A percentile compares a stretch with the other conserved stretches of the same genome.
Conservation (phyloP, 1,139 yeast genomes). For the Spencermartinsiella ligniputridi region DNA sequence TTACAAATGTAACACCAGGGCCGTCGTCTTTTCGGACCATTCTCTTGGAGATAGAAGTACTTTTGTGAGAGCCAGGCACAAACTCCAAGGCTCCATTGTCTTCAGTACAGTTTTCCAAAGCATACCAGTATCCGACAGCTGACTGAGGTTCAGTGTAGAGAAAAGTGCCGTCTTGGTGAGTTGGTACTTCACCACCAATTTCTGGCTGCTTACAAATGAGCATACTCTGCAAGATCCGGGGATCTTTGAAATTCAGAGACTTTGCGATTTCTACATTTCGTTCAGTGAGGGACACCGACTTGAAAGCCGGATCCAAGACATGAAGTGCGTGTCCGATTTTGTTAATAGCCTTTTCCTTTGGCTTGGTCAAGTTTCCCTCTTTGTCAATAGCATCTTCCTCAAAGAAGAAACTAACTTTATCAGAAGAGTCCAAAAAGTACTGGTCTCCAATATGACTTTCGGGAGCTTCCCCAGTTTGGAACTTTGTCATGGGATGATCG, state of each 20-base stretch:
- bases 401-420: slow-evolving; percentile 65
- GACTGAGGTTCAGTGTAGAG: slow-evolving; percentile 66
- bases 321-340: slow-evolving; percentile 81
- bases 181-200: slow-evolving; percentile 71
- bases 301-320: slow-evolving; percentile 47
- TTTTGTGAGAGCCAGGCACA: slow-evolving; percentile 70
- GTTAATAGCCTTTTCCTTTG: slow-evolving; percentile 58
- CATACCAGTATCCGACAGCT: slow-evolving; percentile 81
- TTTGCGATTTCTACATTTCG: slow-evolving; percentile 51
- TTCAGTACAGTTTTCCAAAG: slow-evolving; percentile 66
- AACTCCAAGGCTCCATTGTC: slow-evolving; percentile 68
- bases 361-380: slow-evolving; percentile 47
- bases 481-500: slow-evolving; percentile 67
- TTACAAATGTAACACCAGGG: slow-evolving; percentile 53
- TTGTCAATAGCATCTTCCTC: slow-evolving; percentile 61
- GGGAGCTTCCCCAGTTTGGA: slow-evolving; percentile 53
- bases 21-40: slow-evolving; percentile 57
- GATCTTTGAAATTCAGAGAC: slow-evolving; percentile 53
- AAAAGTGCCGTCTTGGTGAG: slow-evolving; percentile 75
- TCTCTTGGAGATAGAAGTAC: slow-evolving; percentile 54
- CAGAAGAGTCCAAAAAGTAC: slow-evolving; percentile 65
- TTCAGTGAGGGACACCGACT: slow-evolving; percentile 46
- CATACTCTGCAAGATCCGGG: slow-evolving; percentile 76
- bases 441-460: slow-evolving; percentile 65
- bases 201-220: slow-evolving; percentile 73